Conservation (phyloP, 108 stramenopile genomes). For the Fistulifera pelliculosa region DNA sequence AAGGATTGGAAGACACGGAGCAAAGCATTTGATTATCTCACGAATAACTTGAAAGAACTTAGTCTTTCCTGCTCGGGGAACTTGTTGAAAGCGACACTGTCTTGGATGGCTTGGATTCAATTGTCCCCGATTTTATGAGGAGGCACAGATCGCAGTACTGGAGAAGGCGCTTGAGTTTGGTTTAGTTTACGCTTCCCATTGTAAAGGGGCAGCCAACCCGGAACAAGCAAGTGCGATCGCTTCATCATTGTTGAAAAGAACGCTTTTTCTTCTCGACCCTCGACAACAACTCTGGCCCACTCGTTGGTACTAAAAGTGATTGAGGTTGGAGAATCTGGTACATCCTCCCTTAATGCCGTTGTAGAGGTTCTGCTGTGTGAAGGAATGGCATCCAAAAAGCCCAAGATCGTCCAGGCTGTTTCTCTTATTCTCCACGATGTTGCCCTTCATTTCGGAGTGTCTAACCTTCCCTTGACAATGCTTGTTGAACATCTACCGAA, state of each 20-base stretch:
- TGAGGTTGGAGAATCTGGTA: slow-evolving; percentile 53
- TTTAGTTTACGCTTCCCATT: slow-evolving; percentile 44
- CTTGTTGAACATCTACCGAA: slow-evolving; percentile 42
- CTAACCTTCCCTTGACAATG: slow-evolving; percentile 40
- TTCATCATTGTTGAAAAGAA: slow-evolving; percentile 47
- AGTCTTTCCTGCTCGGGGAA: slow-evolving; percentile 11
- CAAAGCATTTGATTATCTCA: slow-evolving; percentile 49
- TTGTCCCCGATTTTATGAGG: slow-evolving; percentile 33
- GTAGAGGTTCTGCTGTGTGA: slow-evolving; percentile 42
- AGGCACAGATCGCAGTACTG: slow-evolving; percentile 70
- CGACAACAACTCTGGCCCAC: slow-evolving; percentile 34
- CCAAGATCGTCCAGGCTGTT: slow-evolving; percentile 60
- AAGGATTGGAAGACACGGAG: slow-evolving; percentile 70
- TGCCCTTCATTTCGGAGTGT: slow-evolving; percentile 55
- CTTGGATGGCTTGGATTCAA: slow-evolving; percentile 33
- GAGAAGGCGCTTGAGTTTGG: slow-evolving; percentile 63
- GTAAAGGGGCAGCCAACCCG: slow-evolving; percentile 32
- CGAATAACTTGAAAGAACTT: slow-evolving; percentile 16
- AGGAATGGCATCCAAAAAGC: slow-evolving; percentile 69
- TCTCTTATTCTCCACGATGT: slow-evolving; percentile 46
- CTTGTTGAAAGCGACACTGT: slow-evolving; percentile 28
- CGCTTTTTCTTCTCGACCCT: slow-evolving; percentile 64
- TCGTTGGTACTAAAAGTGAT: slow-evolving; percentile 63
- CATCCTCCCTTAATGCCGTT: slow-evolving; percentile 41
- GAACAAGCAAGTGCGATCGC: slow-evolving; percentile 39